A percentile compares a stretch with the other conserved stretches of the same genome.
Conservation (phyloP, 2,329 filamentous ascomycete species). For the Talaromyces sp. region DNA sequence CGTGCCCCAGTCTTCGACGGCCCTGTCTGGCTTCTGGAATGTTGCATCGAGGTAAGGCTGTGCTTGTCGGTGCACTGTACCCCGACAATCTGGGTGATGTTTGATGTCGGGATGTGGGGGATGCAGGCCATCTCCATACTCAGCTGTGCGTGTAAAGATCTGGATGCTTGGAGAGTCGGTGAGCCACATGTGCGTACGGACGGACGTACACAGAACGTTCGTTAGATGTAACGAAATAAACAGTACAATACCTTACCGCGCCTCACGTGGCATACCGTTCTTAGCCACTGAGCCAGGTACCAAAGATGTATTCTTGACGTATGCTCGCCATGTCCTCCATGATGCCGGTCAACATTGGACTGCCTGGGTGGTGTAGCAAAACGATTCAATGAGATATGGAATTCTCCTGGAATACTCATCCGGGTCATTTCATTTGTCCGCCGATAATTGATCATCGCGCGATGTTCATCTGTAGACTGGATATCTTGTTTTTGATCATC, state of each 20-base stretch:
- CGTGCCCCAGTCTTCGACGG: background rate
- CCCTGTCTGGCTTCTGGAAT: background rate
- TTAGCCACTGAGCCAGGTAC: background rate
- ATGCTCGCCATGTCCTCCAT: background rate
- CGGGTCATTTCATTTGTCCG: background rate
- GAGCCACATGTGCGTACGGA: background rate
- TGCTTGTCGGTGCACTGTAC: constrained; percentile 8
- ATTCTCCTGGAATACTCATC: background rate
- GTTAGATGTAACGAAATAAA: background rate
- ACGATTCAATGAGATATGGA: background rate
- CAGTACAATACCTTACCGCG: background rate
- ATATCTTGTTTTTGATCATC: background rate
- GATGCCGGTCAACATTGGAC: background rate
- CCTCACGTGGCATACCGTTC: background rate
- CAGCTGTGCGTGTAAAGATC: background rate
- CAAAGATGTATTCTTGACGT: background rate
- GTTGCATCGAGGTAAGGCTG: constrained; percentile 9
- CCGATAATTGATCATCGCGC: background rate
- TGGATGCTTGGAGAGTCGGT: background rate
- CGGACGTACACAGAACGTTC: background rate
- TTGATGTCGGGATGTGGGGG: constrained; percentile 1
- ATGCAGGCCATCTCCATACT: constrained; percentile 4
- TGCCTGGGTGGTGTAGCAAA: background rate
- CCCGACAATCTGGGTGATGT: constrained; percentile 4
- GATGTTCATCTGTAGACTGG: background rate